Conservation (phyloP, 192 early-diverging fungal species). For the Umbelopsis ramanniana region DNA sequence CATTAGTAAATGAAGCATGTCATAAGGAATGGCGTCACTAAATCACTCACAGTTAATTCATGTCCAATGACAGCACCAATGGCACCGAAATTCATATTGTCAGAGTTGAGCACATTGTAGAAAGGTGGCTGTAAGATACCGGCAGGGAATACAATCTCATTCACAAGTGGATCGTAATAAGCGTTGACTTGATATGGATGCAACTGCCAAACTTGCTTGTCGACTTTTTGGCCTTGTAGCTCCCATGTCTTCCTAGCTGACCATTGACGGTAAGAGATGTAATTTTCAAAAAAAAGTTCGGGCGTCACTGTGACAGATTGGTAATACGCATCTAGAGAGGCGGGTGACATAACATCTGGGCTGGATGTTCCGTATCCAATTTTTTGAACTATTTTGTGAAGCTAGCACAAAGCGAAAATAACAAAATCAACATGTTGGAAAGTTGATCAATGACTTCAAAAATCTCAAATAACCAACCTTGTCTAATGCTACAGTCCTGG, state of each 20-base stretch:
- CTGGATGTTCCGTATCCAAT: conserved; percentile 67
- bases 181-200: conserved; percentile 61
- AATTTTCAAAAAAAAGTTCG: conserved; percentile 65
- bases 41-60: conserved; percentile 59
- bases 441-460: background rate
- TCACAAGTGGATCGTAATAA: conserved; percentile 53
- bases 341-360: conserved; percentile 53
- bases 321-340: conserved; percentile 56
- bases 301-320: conserved; percentile 50
- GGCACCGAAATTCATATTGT: conserved; percentile 68
- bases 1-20: background rate
- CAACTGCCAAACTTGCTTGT: conserved; percentile 59
- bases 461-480: conserved; percentile 38
- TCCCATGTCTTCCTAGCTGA: conserved; percentile 21
- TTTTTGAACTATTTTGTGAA: conserved; percentile 61
- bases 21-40: background rate
- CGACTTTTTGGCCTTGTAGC: conserved; percentile 42
- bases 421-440: background rate
- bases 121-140: conserved; percentile 70
- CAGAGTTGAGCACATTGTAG: conserved; percentile 56
- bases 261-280: conserved; percentile 51
- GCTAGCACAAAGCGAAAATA: background rate
- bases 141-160: conserved; percentile 61
- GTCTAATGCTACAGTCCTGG: background rate
- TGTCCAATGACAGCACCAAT: conserved; percentile 76